These are phyloP conservation scores for Aquilaria malaccensis DNA, from an alignment of 345 rosid species.

Conservation along the genomic window DNA sequence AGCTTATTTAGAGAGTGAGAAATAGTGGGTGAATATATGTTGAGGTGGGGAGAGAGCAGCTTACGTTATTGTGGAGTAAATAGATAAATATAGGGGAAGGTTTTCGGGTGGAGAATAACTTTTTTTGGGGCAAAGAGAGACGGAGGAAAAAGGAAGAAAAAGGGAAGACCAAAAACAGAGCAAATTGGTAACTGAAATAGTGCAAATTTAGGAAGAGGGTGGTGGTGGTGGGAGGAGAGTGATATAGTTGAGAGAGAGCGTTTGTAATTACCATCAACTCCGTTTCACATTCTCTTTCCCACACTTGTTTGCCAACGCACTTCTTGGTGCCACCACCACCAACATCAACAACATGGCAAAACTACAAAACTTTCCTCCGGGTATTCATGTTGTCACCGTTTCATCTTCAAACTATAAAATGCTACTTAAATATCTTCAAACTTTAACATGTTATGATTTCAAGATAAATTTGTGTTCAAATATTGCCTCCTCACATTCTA, in stretches of 20 bases:
- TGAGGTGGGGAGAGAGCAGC: too few relatives aligned
- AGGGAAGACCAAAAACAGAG: constrained; percentile 12
- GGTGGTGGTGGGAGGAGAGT: constrained; percentile 4
- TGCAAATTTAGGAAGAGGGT: constrained; percentile 31
- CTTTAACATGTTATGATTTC: too few relatives aligned
- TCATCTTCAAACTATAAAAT: too few relatives aligned
- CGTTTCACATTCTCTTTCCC: constrained; percentile 76
- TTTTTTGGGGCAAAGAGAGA: background rate
- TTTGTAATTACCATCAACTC: constrained; percentile 26
- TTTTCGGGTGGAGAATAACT: background rate
- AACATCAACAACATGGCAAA: background rate
- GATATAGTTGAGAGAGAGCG: constrained; percentile 18
- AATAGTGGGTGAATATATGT: constrained; percentile 8
- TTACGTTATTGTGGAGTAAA: background rate
- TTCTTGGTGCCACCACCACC: constrained; percentile 15
- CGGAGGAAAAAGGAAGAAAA: background rate
- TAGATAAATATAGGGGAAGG: constrained; percentile 6
- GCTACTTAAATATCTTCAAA: too few relatives aligned
- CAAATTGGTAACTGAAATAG: constrained; percentile 32
- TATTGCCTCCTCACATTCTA: too few relatives aligned
- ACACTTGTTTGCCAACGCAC: constrained; percentile 56
- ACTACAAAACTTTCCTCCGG: too few relatives aligned
- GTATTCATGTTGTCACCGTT: too few relatives aligned
- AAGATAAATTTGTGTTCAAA: too few relatives aligned
- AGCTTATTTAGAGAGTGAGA: constrained; percentile 22